Evolutionary conservation across 2,329 filamentous ascomycete species (phyloP), one percentile per base, ranked within the genome.

Genomic region (Colletotrichum sp.): DNA sequence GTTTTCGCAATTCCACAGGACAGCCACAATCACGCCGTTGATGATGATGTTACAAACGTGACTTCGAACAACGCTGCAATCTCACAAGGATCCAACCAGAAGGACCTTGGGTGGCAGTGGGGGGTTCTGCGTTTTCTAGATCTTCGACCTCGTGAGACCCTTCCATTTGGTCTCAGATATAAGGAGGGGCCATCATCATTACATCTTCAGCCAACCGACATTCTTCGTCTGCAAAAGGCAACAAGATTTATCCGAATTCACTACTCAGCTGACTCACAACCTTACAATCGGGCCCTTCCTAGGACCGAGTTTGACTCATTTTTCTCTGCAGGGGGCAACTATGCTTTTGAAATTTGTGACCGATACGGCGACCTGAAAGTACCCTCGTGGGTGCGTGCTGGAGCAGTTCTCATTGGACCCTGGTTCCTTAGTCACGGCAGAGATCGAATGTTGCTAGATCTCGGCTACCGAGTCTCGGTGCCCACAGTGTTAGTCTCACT

Each of bases 41-140:
- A n/a, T 9, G 5, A 5, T 2, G 7, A 39, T 16, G 0, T 1
- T 2, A 2, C 2, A 16, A 5, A 19, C 0, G 16, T 39, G 2
- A 3, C 2, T 9, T n/a, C 39, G 3, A 0, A 44, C 5, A n/a
- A 5, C 0, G 0, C 9, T n/a, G 19, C 0, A 12, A 6, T 3
- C 9, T 9, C 19, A 0, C 39, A n/a, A 44, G 19, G 6, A 0
- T 0, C 9, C 9, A 12, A 4, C 12, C 39, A 1, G 9, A n/a
- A 11, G 2, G 39, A 22, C 2, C n/a, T n/a, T n/a, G n/a, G n/a
- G n/a, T n/a, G n/a, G n/a, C n/a, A n/a, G n/a, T n/a, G n/a, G n/a
- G n/a, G n/a, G n/a, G n/a, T n/a, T n/a, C n/a, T n/a, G n/a, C n/a
- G n/a, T n/a, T n/a, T n/a, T n/a, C n/a, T n/a, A n/a, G n/a, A n/a